Evolutionary conservation across 2,329 filamentous ascomycete genomes (phyloP).

Genomic region (Pleoardoris graminearum): DNA sequence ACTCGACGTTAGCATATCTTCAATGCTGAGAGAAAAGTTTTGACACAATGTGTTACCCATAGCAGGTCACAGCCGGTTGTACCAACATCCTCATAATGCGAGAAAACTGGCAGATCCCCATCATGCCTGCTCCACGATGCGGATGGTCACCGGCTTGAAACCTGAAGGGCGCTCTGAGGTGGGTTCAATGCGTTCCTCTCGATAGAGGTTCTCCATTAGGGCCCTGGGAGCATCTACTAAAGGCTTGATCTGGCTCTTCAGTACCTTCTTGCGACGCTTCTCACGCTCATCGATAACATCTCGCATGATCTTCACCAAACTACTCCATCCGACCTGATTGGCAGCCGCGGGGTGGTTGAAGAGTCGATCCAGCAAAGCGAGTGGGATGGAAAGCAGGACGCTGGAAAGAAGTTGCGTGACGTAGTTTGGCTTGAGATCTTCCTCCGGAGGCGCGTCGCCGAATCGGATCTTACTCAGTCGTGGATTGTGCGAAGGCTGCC

Average conservation of each 20-base stretch:
- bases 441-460: slow-evolving; percentile 62
- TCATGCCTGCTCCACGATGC: slow-evolving; percentile 12
- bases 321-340: slow-evolving; percentile 45
- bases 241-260: slow-evolving; percentile 31
- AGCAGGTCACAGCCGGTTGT: too few relatives aligned
- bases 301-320: slow-evolving; percentile 47
- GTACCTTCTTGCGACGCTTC: slow-evolving; percentile 39
- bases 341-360: slow-evolving; percentile 64
- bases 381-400: slow-evolving; percentile 71
- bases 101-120: too few relatives aligned
- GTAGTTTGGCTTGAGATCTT: slow-evolving; percentile 44
- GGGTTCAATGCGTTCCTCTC: slow-evolving; percentile 40
- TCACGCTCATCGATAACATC: slow-evolving; percentile 52
- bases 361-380: slow-evolving; percentile 65
- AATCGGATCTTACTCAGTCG: slow-evolving; percentile 70
- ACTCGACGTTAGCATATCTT: background rate
- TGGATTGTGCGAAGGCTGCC: slow-evolving; percentile 50
- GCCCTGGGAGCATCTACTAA: slow-evolving; percentile 20
- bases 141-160: slow-evolving; percentile 33
- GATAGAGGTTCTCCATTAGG: slow-evolving; percentile 34
- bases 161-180: slow-evolving; percentile 45
- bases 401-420: slow-evolving; percentile 62
- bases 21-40: too few relatives aligned
- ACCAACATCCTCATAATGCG: too few relatives aligned
- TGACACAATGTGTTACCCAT: too few relatives aligned